Evolutionary conservation across 305 asterid species (phyloP), one percentile per base, ranked within the genome.

Genomic region (Fraxinus sp.): DNA sequence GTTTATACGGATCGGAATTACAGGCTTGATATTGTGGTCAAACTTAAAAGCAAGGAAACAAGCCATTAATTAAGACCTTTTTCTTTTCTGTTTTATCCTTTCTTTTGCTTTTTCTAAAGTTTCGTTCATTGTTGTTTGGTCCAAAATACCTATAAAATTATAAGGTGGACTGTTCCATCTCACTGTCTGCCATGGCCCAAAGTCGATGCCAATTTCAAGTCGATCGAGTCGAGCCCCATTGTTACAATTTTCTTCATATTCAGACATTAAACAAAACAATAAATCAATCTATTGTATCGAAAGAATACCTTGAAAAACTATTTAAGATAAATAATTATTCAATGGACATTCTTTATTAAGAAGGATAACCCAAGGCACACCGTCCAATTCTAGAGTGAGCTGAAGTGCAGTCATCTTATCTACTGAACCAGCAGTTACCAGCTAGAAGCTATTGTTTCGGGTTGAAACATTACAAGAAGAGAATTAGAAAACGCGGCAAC

Each of bases 21-120:
- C 72, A 66, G 72, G 83, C 57, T 46, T 13, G 76, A 24, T 36
- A 82, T 79, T 55, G 86, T 80, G 83, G 90, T 87, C 90, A 87
- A 87, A 87, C 84, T 85, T 85, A 82, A 78, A 83, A 24, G 82
- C 79, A 77, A 68, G 26, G 7, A 39, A 79, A 75, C 26, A 76
- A 80, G 49, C 81, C 75, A 80, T 83, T 81, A 13, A 52, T 81
- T 37, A 49, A 84, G 11, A 59, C 0, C 26, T 9, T 18, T 80
- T 70, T 49, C 30, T 64, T 41, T 39, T 73, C 57, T 16, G 64
- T 52, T 52, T 52, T 57, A 33, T 20, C 70, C 11, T 37, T 57
- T 28, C 20, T 73, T 44, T 59, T 85, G 18, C 44, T 3, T 59
- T 13, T 39, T 55, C 68, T 13, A 64, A 44, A 70, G 59, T 49